phyloP scores from a whole-genome alignment of 257 asterid genomes.

The Jaltomata sinuosa region DNA sequence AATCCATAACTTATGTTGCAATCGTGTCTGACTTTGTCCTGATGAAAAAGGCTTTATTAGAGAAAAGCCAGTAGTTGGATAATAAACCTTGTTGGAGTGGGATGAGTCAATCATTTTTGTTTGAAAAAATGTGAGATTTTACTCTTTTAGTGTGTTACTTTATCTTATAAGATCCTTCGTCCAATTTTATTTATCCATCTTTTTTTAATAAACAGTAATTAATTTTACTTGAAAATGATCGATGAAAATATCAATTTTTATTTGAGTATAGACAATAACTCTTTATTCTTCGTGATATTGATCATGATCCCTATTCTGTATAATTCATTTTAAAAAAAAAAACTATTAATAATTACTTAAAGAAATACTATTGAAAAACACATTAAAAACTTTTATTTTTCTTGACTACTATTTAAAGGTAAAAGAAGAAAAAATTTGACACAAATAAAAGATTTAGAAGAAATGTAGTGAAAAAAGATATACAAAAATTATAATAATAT shows the following conservation, averaged over 20 bases:
- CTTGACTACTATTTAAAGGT: too few species aligned
- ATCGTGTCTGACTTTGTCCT: neutral
- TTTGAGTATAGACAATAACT: neutral
- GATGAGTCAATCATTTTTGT: neutral
- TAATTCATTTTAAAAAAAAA: neutral
- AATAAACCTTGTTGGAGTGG: neutral
- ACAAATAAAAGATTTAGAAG: too few species aligned
- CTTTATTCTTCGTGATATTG: neutral
- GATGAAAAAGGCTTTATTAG: neutral
- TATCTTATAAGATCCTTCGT: neutral
- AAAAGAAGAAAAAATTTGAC: too few species aligned
- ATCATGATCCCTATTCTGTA: neutral
- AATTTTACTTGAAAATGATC: neutral
- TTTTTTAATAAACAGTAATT: neutral
- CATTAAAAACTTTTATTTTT: neutral
- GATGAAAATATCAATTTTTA: too few species aligned
- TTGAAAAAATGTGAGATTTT: neutral
- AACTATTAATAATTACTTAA: neutral
- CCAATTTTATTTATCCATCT: neutral
- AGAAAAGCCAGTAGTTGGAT: neutral
- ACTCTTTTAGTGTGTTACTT: neutral
- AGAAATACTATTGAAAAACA: neutral
- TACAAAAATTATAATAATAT: too few species aligned
- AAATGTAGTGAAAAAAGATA: too few species aligned
- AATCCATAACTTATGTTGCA: neutral